phyloP scores from a whole-genome alignment of 352 stramenopile genomes.

The Globisporangium sylvaticum region DNA sequence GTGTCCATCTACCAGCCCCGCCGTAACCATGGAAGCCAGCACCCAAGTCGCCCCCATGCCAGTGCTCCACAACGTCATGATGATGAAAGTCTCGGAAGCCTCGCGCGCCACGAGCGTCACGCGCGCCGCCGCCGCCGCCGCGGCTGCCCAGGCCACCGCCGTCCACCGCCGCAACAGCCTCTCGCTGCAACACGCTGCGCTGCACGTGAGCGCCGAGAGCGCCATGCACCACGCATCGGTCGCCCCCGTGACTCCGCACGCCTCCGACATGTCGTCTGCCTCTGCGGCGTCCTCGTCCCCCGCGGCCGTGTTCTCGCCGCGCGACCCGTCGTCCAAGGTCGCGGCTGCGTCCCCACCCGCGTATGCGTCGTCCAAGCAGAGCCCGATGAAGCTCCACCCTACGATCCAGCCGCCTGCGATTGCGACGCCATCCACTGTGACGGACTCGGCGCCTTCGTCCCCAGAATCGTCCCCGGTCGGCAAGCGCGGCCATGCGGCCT shows the following conservation, averaged over 20 bases:
- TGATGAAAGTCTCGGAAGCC: slow-evolving; percentile 18
- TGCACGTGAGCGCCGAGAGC: slow-evolving; percentile 18
- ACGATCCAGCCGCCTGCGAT: slow-evolving; percentile 13
- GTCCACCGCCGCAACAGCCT: slow-evolving; percentile 34
- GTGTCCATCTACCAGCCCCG: not conserved
- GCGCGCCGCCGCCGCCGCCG: slow-evolving; percentile 10
- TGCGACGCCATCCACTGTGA: not conserved
- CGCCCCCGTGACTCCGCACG: slow-evolving; percentile 42
- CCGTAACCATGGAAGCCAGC: slow-evolving; percentile 28
- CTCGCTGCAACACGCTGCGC: slow-evolving; percentile 37
- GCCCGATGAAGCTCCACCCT: not conserved
- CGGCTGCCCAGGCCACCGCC: slow-evolving; percentile 20
- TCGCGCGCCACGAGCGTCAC: slow-evolving; percentile 19
- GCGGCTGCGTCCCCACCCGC: slow-evolving; percentile 7
- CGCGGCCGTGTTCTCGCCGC: slow-evolving; percentile 41
- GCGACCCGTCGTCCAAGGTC: slow-evolving; percentile 50
- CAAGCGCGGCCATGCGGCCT: slow-evolving; percentile 13
- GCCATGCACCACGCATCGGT: slow-evolving; percentile 11
- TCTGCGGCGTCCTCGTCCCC: not conserved
- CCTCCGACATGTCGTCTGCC: slow-evolving; percentile 16
- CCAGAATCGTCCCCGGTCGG: slow-evolving; percentile 4
- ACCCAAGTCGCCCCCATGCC: slow-evolving; percentile 22
- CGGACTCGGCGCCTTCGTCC: slow-evolving; percentile 16
- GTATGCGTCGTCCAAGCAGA: slow-evolving; percentile 10
- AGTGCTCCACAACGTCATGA: slow-evolving; percentile 20